These are phyloP conservation scores for Pisolithus albus DNA, from an alignment of 768 basidiomycete genomes.

Conservation along the genomic window DNA sequence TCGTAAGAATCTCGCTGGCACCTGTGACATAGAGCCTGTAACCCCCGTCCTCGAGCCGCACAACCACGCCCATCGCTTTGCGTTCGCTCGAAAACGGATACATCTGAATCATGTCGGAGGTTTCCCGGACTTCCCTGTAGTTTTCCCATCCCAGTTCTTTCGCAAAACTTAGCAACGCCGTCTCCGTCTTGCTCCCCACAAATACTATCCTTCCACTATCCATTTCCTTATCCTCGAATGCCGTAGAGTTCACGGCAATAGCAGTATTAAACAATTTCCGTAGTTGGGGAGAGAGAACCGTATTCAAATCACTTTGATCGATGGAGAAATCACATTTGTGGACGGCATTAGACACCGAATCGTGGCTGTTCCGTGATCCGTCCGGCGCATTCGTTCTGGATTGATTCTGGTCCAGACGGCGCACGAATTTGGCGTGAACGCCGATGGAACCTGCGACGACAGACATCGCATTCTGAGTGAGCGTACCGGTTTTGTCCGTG, in stretches of 20 bases:
- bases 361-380: conserved; percentile 25
- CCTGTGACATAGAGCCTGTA: conserved; percentile 85
- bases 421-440: conserved; percentile 91
- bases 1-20: conserved; percentile 87
- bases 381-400: conserved; percentile 67
- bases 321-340: conserved; percentile 78
- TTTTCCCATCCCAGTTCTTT: conserved; percentile 72
- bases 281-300: conserved; percentile 53
- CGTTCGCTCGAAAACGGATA: conserved; percentile 90
- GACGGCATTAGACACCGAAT: conserved; percentile 26
- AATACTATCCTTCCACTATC: conserved; percentile 57
- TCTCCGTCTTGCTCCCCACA: conserved; percentile 94
- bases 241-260: conserved; percentile 89
- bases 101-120: conserved; percentile 66
- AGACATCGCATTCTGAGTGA: conserved; percentile 93
- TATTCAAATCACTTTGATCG: conserved; percentile 67
- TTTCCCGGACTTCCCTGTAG: conserved; percentile 61
- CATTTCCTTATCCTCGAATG: conserved; percentile 76
- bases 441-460: conserved; percentile 95
- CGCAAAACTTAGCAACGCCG: conserved; percentile 80
- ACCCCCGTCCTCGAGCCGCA: conserved; percentile 44
- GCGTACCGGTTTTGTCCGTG: conserved; percentile 94
- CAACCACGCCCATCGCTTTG: conserved; percentile 91
- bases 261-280: conserved; percentile 71
- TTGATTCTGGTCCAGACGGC: conserved; percentile 63